Evolutionary conservation across 495 filamentous ascomycete genomes (phyloP), one percentile per base, ranked within the genome.

Genomic region (Annulohypoxylon maeteangense): DNA sequence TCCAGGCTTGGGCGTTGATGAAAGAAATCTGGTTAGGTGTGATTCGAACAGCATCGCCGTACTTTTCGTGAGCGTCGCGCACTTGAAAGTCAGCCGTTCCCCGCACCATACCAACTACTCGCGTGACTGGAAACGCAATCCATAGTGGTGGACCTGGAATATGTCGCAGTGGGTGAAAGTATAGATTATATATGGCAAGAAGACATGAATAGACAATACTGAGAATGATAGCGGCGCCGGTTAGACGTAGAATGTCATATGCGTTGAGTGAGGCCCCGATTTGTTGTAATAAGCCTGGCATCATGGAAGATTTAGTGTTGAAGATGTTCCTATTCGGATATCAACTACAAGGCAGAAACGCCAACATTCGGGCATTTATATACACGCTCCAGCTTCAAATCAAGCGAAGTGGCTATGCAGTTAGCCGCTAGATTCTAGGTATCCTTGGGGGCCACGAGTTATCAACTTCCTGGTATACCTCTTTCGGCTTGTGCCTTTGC

Each of bases 131-230:
- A 50, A 73, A 73, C 2, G 65, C 70, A 27, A 73, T 62, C 70
- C 70, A 73, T 68, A 81, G 51, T 1, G 77, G 72, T 7, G 86
- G 87, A 3, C 87, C 87, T 0, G 87, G 87, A 65, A 83, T 83
- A 11, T 73, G 72, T 16, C 71, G 38, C 4, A 88, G 81, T 0
- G 86, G 85, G 36, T 85, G 84, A 59, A 83, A 78, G 48, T 75
- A 83, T 16, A 87, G 75, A 40, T 81, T 80, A 71, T 88, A 87
- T 53, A 81, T 29, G 20, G 66, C 70, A 5, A 3, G 29, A 22
- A 57, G 5, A 12, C 34, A 51, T 11, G 56, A 47, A 18, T 73
- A 65, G 0, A 48, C 31, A 22, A 68, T 31, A 32, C 47, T 31
- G 31, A 68, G n/a, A 10, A 58, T 27, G 11, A 65, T n/a, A 18